These are phyloP conservation scores for Camellia sinensis DNA, from an alignment of 148 eudicot genomes.

Conservation along the genomic window DNA sequence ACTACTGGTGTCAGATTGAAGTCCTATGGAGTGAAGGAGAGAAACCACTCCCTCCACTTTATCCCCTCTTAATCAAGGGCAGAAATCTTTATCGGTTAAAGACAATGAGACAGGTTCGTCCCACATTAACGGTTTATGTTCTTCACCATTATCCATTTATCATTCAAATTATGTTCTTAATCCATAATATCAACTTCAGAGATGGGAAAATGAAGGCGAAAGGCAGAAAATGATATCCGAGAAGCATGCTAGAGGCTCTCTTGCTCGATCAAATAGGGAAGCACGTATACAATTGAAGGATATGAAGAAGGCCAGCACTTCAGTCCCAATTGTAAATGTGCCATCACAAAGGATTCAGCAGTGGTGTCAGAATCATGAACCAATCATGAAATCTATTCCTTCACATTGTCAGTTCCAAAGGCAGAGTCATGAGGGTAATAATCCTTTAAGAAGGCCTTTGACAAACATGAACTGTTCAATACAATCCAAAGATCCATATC, in stretches of 20 bases:
- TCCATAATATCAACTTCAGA: constrained; percentile 30
- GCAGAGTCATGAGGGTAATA: neutral
- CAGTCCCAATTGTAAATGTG: constrained; percentile 8
- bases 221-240: constrained; percentile 58
- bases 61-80: constrained; percentile 82
- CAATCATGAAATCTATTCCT: neutral
- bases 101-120: constrained; percentile 67
- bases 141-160: neutral
- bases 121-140: neutral
- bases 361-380: constrained; percentile 10
- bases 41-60: constrained; percentile 76
- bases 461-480: no score
- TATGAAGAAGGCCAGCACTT: constrained; percentile 27
- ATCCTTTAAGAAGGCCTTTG: neutral
- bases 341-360: constrained; percentile 7
- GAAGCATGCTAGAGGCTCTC: constrained; percentile 67
- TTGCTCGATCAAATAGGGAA: constrained; percentile 64
- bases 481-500: no score
- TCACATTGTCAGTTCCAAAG: neutral
- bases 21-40: constrained; percentile 87
- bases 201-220: constrained; percentile 77
- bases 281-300: constrained; percentile 41
- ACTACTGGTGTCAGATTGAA: constrained; percentile 50
- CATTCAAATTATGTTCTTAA: neutral
- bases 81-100: constrained; percentile 74